These are phyloP conservation scores for Leucocoprinus sp. DNA, from an alignment of 768 basidiomycete species.

Conservation along the genomic window DNA sequence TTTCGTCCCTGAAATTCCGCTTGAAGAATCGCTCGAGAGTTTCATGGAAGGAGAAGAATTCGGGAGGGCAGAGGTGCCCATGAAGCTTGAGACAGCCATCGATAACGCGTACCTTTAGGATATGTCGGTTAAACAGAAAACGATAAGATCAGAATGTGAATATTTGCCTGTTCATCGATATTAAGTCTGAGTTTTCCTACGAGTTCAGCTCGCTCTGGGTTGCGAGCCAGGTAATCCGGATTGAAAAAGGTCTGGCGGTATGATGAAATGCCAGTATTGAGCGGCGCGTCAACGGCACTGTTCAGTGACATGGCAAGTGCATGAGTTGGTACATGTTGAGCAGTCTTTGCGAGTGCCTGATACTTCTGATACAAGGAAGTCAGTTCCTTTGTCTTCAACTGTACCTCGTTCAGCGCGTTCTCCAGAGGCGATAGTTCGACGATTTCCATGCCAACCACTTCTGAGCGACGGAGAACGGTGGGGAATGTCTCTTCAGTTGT, in stretches of 20 bases:
- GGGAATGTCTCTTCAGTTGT: slow-evolving; percentile 88
- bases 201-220: slow-evolving; percentile 63
- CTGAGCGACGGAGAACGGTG: slow-evolving; percentile 83
- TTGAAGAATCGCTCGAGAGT: slow-evolving; percentile 81
- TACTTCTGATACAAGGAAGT: slow-evolving; percentile 61
- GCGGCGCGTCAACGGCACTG: slow-evolving; percentile 74
- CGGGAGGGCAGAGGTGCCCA: slow-evolving; percentile 69
- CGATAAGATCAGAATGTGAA: too few relatives aligned
- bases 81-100: slow-evolving; percentile 82
- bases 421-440: slow-evolving; percentile 82
- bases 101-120: slow-evolving; percentile 74
- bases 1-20: slow-evolving; percentile 80
- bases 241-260: slow-evolving; percentile 75
- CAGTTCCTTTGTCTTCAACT: slow-evolving; percentile 73
- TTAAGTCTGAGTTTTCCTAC: slow-evolving; percentile 65
- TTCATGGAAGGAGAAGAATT: slow-evolving; percentile 90
- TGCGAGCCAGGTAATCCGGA: slow-evolving; percentile 53
- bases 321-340: slow-evolving; percentile 68
- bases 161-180: slow-evolving; percentile 74
- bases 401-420: slow-evolving; percentile 74
- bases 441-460: slow-evolving; percentile 63
- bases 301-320: slow-evolving; percentile 83
- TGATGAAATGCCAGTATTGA: slow-evolving; percentile 66
- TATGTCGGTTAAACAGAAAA: too few relatives aligned
- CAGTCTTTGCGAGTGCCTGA: slow-evolving; percentile 69